These are phyloP conservation scores for Ustilago nuda DNA, from an alignment of 1,284 basidiomycete species.

Conservation along the genomic window DNA sequence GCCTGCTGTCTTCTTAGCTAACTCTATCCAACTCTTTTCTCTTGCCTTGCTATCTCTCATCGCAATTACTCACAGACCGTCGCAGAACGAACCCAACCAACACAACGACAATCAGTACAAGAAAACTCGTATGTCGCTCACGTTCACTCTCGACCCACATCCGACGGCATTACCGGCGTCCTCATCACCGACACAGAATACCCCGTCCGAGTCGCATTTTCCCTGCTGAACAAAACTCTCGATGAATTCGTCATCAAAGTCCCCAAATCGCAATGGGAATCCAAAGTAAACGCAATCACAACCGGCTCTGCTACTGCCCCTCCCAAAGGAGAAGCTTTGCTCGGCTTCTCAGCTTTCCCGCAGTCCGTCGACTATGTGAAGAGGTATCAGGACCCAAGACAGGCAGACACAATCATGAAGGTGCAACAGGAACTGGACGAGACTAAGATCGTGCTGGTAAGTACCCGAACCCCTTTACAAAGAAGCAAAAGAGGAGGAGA, in stretches of 20 bases:
- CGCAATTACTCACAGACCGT: conserved; percentile 88
- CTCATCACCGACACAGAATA: conserved; percentile 96
- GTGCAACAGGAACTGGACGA: conserved; percentile 99
- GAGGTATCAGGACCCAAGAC: conserved; percentile 97
- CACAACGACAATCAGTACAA: conserved; percentile 84
- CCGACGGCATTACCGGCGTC: conserved; percentile 75
- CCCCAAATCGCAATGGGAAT: conserved; percentile 75
- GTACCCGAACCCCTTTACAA: conserved; percentile 1
- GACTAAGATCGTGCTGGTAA: conserved; percentile 86
- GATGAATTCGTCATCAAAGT: conserved; percentile 91
- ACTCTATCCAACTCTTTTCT: background rate
- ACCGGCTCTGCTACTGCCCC: conserved; percentile 59
- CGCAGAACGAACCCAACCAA: conserved; percentile 81
- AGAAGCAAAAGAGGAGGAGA: too few species aligned
- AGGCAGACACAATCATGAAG: conserved; percentile 98
- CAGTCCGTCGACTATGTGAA: conserved; percentile 82
- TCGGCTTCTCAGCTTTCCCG: conserved; percentile 67
- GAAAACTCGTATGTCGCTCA: conserved; percentile 95
- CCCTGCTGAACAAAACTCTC: conserved; percentile 89
- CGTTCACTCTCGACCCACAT: conserved; percentile 76
- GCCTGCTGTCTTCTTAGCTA: background rate
- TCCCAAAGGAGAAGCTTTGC: conserved; percentile 62
- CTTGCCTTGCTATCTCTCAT: background rate
- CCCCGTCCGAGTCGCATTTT: conserved; percentile 95
- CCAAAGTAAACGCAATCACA: conserved; percentile 60